These are phyloP conservation scores for Ophiostoma populinum DNA, from an alignment of 2,329 filamentous ascomycete genomes.

Conservation along the genomic window DNA sequence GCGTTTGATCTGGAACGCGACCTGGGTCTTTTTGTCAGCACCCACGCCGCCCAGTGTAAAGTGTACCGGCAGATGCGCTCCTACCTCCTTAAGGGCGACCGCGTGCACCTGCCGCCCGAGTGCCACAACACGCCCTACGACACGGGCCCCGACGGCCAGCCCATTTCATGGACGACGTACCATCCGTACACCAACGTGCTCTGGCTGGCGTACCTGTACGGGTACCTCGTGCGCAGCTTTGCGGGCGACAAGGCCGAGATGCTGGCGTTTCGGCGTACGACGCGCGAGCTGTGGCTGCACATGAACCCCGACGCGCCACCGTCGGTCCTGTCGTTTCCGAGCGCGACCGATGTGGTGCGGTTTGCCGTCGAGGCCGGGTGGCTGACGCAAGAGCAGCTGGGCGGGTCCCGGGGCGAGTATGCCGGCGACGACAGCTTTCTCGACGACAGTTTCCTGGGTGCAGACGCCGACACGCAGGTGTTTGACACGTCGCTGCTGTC, in stretches of 20 bases:
- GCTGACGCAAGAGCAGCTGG: conserved; percentile 35
- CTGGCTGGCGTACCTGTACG: conserved; percentile 46
- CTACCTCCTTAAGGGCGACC: conserved; percentile 33
- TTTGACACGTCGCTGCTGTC: neutral
- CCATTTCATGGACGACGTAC: conserved; percentile 36
- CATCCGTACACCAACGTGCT: conserved; percentile 47
- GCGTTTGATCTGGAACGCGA: conserved; percentile 44
- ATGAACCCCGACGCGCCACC: conserved; percentile 33
- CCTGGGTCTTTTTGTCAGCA: conserved; percentile 40
- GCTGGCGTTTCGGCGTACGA: conserved; percentile 27
- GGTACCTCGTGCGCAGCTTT: conserved; percentile 32
- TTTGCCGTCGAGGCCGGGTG: conserved; percentile 42
- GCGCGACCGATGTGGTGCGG: conserved; percentile 37
- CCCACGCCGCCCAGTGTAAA: conserved; percentile 39
- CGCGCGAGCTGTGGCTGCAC: conserved; percentile 35
- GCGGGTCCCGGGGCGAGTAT: conserved; percentile 14
- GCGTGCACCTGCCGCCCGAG: conserved; percentile 29
- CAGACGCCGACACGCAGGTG: neutral
- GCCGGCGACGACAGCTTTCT: conserved; percentile 1
- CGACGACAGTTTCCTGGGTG: neutral
- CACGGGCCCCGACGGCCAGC: conserved; percentile 24
- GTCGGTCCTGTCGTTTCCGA: conserved; percentile 31
- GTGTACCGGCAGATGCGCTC: conserved; percentile 48
- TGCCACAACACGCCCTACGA: conserved; percentile 30
- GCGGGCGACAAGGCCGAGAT: conserved; percentile 28